A percentile compares a stretch with the other conserved stretches of the same genome.
phyloP scores from a whole-genome alignment of 2,329 filamentous ascomycete species.

The Botryotinia calthae region DNA sequence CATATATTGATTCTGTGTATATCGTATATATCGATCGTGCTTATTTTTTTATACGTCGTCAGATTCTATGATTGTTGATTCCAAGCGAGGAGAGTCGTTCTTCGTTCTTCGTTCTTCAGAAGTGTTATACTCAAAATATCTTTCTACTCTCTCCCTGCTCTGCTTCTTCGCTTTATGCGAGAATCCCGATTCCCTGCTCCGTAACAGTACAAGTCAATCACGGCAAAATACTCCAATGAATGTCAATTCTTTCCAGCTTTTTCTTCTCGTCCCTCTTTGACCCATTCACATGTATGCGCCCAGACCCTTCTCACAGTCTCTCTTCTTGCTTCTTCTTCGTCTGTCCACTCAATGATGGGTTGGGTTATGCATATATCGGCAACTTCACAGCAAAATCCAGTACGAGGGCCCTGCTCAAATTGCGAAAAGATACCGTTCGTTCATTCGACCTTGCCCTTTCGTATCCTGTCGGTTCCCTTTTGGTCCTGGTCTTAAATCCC shows the following conservation, averaged over 20 bases:
- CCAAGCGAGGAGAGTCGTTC: too few relatives aligned
- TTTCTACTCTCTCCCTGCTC: neutral
- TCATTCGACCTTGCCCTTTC: constrained; percentile 7
- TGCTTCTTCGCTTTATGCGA: neutral
- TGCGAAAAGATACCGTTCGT: neutral
- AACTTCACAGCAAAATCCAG: constrained; percentile 7
- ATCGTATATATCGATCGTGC: neutral
- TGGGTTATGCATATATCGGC: constrained; percentile 8
- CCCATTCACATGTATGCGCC: neutral
- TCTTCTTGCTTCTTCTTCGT: constrained; percentile 3
- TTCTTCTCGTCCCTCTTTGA: neutral
- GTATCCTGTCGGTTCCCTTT: constrained; percentile 10
- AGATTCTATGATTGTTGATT: neutral
- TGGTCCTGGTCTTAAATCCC: neutral
- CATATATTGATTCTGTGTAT: neutral
- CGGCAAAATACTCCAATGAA: neutral
- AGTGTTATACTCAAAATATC: neutral
- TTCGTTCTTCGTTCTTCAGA: neutral
- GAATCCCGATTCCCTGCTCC: neutral
- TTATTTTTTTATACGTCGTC: neutral
- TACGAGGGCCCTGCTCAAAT: constrained; percentile 12
- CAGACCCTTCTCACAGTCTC: neutral
- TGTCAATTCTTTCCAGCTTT: too few relatives aligned
- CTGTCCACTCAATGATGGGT: neutral
- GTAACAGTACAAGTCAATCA: neutral